Base-by-base conservation (phyloP, 345 rosid species). In the Brassica nigra region DNA sequence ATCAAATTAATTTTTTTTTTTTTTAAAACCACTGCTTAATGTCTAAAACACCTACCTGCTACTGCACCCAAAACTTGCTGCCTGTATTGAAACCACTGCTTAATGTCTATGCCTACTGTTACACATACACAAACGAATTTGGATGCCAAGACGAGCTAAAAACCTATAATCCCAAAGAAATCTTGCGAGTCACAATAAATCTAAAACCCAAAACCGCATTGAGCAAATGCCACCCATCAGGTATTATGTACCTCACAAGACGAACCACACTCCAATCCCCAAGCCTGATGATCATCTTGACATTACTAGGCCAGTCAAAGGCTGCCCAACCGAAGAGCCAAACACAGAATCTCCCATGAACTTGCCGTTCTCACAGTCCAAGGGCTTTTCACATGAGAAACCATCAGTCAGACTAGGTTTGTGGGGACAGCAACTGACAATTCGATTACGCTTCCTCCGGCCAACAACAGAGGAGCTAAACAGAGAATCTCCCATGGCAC, bases 291-390 rank as follows among this genome's bases (percentile, higher is more conserved):
- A 79, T 90, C 89, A 90, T 74, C 95, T 87, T 68, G 92, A 89
- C 94, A 87, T 86, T 42, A 88, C 86, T 86, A 93, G 75, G 85
- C 83, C 87, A 62, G 90, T 76, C 76, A 87, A 84, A 39, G 86
- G 73, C 9, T 86, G 85, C 75, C 81, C 88, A 16, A 77, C 89
- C 34, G 91, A 68, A 66, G 89, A 82, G 59, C 77, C 78, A 67
- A 90, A 90, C 0, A 79, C 65, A 14, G 94, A 75, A 70, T 85
- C 93, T 44, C 89, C 84, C 68, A 76, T 66, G 78, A 83, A 88
- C 81, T 94, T 90, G 84, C 94, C 87, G 80, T 88, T 94, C 63
- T 91, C 98, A 42, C 77, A 82, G 78, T 94, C 94, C 42, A 84
- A 42, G 18, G 86, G 68, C 6, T 75, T 66, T 3, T 86, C 71